Base-by-base conservation (phyloP, 129 eudicot species). In the Mikania micrantha region DNA sequence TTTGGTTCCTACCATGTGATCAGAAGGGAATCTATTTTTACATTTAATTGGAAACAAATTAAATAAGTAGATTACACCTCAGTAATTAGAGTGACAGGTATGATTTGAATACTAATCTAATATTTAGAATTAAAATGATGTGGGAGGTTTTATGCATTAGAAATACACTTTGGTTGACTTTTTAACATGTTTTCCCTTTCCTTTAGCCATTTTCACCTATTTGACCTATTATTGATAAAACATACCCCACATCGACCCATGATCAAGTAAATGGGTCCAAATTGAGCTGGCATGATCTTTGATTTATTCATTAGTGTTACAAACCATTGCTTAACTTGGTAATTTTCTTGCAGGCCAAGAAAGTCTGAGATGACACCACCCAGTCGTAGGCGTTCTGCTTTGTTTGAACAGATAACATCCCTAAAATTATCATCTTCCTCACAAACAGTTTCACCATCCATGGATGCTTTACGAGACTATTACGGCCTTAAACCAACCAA, bases 361-460 rank as follows among this genome's bases (percentile, higher is more conserved):
- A 85, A 81, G 74, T 75, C 78, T 15, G 88, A 86, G 80, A 82
- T 63, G 83, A 78, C 76, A 41, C 67, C 87, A 25, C 59, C 85
- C 34, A 52, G 48, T 48, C 80, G 85, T 32, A 73, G 83, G 54
- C 88, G 80, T 71, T 81, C 89, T 5, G 96, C 88, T 72, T 39
- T 92, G 29, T 87, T 88, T 49, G 87, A 92, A 71, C 81, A 95
- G 6, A 57, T 57, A 15, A 85, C 83, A 76, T 92, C 98, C 35
- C 61, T 92, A 25, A 92, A 76, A 69, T 32, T 85, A 48, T 87
- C 78, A 19, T 72, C 90, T 38, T 64, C 95, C 20, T 78, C 82
- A 13, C 73, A 68, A 36, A 76, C 68, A 19, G 76, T 84, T 21
- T 84, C 95, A 20, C 90, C 88, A 70, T 91, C 91, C 29, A 92